Evolutionary conservation across 202 grass and related monocot species (phyloP).

Genomic region (Sporobolus alterniflorus): DNA sequence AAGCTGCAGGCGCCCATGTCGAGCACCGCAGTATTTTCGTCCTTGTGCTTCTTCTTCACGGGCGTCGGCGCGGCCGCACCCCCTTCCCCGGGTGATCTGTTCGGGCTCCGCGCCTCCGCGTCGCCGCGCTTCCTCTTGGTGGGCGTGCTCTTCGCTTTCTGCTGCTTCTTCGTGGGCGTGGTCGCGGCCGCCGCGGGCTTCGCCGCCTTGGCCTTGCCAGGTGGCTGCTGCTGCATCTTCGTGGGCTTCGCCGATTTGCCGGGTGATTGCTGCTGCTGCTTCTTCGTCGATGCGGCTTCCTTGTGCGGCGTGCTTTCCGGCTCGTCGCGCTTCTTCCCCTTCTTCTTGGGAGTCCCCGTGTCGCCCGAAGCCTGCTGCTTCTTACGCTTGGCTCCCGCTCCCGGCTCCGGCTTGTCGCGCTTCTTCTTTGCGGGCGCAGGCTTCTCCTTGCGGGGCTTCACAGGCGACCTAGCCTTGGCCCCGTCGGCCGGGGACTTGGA

Average conservation of each 20-base stretch:
- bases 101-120: conserved; percentile 12
- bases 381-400: conserved; percentile 19
- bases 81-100: not conserved
- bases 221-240: conserved; percentile 1
- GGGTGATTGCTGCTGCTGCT: not conserved
- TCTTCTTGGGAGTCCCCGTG: conserved; percentile 27
- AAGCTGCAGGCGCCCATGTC: conserved; percentile 54
- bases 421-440: conserved; percentile 10
- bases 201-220: not conserved
- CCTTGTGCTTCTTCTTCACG: conserved; percentile 46
- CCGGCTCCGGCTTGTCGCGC: not conserved
- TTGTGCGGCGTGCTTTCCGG: conserved; percentile 6
- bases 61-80: conserved; percentile 12
- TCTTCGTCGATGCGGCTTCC: not conserved
- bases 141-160: conserved; percentile 18
- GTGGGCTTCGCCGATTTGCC: not conserved
- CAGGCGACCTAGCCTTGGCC: not conserved
- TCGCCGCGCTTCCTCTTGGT: conserved; percentile 32
- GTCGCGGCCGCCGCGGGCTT: not conserved
- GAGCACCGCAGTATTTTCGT: not conserved
- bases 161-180: conserved; percentile 23
- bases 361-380: conserved; percentile 17
- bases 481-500: not conserved
- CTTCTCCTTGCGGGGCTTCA: conserved; percentile 27
- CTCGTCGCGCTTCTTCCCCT: conserved; percentile 26